Base-by-base conservation (phyloP, 768 basidiomycete genomes). In the Butyriboletus loyo region DNA sequence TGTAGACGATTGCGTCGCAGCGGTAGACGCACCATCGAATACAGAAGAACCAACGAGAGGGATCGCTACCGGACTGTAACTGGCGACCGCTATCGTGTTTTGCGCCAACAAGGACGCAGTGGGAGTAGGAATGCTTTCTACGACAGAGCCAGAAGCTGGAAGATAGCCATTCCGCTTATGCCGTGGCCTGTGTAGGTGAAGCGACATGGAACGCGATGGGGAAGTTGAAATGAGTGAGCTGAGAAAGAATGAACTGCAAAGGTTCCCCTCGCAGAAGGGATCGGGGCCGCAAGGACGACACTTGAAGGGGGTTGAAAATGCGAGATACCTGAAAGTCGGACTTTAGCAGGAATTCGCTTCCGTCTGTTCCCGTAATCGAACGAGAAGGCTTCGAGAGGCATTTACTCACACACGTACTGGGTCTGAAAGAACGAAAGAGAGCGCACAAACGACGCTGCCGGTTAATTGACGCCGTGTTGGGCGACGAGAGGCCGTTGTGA, bases 261-360 rank as follows among this genome's bases (percentile, higher is more conserved):
- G 34, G n/a, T 22, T 54, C 59, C 60, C 62, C 54, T 63, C 59
- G 42, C 62, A 55, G 62, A 64, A 58, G 62, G 62, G 57, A 64
- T 46, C 43, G 38, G 42, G 44, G 30, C 34, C 24, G 39, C 44
- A 41, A 47, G 30, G 27, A 32, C 27, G n/a, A 53, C 32, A 30
- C 22, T 27, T 24, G 47, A 30, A 7, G 32, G 35, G 7, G 35
- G 7, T 38, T 39, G 46, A 32, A 17, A 24, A 15, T 3, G 17
- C 27, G 21, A 46, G 21, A 48, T 34, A 19, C 37, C 46, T 55
- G 37, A 32, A 38, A 53, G 46, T 50, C 54, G 39, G 58, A 55
- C 43, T 53, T 59, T 49, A 37, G 52, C 34, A 34, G 30, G 34
- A 28, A 30, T 55, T 66, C 62, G 65, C 55, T 54, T 59, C 61